Conservation (phyloP, 345 rosid genomes). For the Mangifera indica region DNA sequence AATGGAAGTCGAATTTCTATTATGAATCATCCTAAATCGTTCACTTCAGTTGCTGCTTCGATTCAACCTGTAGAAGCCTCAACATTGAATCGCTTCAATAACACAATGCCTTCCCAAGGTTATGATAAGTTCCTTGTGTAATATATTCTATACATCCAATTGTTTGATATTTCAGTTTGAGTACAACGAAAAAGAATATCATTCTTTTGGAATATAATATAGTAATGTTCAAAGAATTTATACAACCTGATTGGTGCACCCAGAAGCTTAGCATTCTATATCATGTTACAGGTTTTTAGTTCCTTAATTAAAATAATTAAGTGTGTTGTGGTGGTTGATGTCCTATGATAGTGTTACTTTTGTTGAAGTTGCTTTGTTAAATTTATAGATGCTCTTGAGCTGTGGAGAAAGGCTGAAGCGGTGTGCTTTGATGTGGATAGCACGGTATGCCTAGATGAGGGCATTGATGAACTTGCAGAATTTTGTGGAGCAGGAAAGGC, state of each 20-base stretch:
- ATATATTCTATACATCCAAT: background rate
- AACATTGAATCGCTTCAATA: slow-evolving; percentile 33
- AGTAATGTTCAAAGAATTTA: background rate
- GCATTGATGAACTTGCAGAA: slow-evolving; percentile 96
- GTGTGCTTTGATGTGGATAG: slow-evolving; percentile 99
- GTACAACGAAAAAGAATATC: background rate
- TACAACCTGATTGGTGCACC: background rate
- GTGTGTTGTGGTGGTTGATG: background rate
- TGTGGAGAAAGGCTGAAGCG: slow-evolving; percentile 74
- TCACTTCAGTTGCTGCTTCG: slow-evolving; percentile 49
- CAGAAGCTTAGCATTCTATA: background rate
- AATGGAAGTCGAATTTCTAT: slow-evolving; percentile 27
- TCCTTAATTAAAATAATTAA: background rate
- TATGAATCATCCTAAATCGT: slow-evolving; percentile 34
- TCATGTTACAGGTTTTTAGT: background rate
- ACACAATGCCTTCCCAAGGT: slow-evolving; percentile 63
- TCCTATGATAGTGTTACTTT: slow-evolving; percentile 5
- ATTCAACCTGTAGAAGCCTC: slow-evolving; percentile 50
- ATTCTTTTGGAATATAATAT: background rate
- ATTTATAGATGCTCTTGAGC: slow-evolving; percentile 60
- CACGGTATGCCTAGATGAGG: slow-evolving; percentile 94
- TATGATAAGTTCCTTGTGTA: background rate
- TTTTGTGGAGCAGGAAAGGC: slow-evolving; percentile 98
- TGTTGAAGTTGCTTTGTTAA: slow-evolving; percentile 24
- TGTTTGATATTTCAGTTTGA: background rate